Evolutionary conservation across 129 eudicot species (phyloP), one percentile per base, ranked within the genome.

Genomic region (Rutidosis leptorrhynchoides): DNA sequence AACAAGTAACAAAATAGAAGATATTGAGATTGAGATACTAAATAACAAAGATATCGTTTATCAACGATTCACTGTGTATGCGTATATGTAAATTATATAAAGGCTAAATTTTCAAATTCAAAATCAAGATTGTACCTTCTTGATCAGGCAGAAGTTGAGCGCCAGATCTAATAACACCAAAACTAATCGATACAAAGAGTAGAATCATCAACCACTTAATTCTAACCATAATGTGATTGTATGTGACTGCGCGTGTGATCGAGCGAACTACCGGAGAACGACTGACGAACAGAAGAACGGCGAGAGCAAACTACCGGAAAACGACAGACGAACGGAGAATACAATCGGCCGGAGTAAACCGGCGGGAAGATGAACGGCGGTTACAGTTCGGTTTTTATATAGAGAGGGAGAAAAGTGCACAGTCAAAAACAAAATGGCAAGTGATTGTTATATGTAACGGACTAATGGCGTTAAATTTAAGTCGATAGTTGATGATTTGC

Each of bases 131-230:
- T 35, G 17, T 57, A 78, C 82, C 82, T 78, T 78, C 82, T 58
- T 37, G 70, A 58, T 22, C 76, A 56, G 87, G 87, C 70, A 82
- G 23, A 37, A 56, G 79, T 70, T 82, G 87, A 51, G 79, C 81
- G 33, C 4, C 55, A 10, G 82, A 78, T 78, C 78, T 40, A 21
- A 55, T 43, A 23, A 56, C 76, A 59, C 59, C 24, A 33, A 65
- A 61, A 64, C 53, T 68, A 30, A 24, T 25, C 23, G 27, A 54
- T 46, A 77, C 14, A 35, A 57, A 64, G 43, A 77, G 19, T n/a
- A 77, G 3, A 64, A 70, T 25, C 55, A 64, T 23, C 33, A 61
- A n/a, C 42, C 52, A 24, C 54, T 43, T 69, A 59, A 54, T 53
- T 28, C 33, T 59, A 24, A 40, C 71, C 77, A 64, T 64, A 64